Evolutionary conservation across 2,329 filamentous ascomycete species (phyloP), one percentile per base, ranked within the genome.

Genomic region (Davidsoniella australis): DNA sequence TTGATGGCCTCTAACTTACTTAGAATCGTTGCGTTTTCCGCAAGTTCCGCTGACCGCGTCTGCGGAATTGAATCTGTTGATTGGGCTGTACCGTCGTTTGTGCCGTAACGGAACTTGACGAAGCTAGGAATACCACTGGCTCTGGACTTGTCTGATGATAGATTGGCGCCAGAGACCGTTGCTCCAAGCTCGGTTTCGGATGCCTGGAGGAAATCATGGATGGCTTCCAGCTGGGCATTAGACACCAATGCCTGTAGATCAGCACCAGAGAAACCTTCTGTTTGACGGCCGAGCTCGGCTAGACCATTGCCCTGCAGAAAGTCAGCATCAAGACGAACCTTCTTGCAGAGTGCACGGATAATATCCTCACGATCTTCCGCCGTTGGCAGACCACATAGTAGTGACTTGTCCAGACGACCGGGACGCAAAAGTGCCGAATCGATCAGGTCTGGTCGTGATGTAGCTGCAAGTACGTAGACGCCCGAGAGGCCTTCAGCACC

Each of bases 391-490:
- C 89, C 88, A 61, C 91, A 98, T 5, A 98, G 71, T 40, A 98
- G 66, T 45, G 81, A 88, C 67, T 98, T 98, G 61, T 98, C 91
- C 14, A 98, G 67, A 56, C 91, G 83, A 6, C 91, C 91, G 0
- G 93, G 93, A 42, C 91, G 78, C 20, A 98, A 72, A 23, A 98
- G 69, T 0, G 91, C 91, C 10, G 93, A 89, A 61, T 98, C 91
- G 53, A 98, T 96, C 12, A 98, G 68, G 62, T 98, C 93, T 0
- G 93, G 93, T 4, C 93, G 72, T 1, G 82, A 89, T 0, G 91
- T 98, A 1, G 91, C 93, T 18, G 93, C 93, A 2, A 98, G 75
- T 5, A 98, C 91, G 58, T 98, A 98, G 0, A 98, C 93, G 1
- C 91, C 91, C 0, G 82, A 87, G 4, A 98, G 67, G 0, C 91